Conservation (phyloP, 768 basidiomycete species). For the Agrocybe pediades region DNA sequence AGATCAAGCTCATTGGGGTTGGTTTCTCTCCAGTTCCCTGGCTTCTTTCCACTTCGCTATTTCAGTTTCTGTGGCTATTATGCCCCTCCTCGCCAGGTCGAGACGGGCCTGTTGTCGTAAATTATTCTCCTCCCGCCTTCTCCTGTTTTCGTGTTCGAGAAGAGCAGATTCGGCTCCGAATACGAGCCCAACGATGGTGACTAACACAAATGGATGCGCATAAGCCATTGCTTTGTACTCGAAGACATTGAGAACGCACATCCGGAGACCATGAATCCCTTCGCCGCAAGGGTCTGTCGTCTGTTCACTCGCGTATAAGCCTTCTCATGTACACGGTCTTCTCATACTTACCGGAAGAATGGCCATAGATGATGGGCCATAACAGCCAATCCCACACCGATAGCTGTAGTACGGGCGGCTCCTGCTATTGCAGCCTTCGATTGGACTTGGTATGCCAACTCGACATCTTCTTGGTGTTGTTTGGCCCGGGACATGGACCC, state of each 20-base stretch:
- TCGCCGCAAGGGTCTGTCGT: conserved; percentile 80
- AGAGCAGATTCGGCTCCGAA: conserved; percentile 79
- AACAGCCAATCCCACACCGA: conserved; percentile 62
- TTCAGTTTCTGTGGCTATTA: conserved; percentile 81
- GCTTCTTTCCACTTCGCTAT: conserved; percentile 77
- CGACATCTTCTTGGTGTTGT: conserved; percentile 53
- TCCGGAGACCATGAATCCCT: conserved; percentile 73
- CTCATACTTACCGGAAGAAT: conserved; percentile 55
- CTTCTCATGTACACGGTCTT: neutral
- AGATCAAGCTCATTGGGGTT: conserved; percentile 2
- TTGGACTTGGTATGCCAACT: conserved; percentile 61
- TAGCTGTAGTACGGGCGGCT: conserved; percentile 48
- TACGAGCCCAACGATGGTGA: conserved; percentile 71
- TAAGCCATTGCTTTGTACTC: neutral
- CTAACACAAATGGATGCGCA: conserved; percentile 18
- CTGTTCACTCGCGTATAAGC: conserved; percentile 34
- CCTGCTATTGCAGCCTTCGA: conserved; percentile 59
- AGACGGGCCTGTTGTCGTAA: conserved; percentile 74
- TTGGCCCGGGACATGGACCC: conserved; percentile 39
- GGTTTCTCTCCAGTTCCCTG: conserved; percentile 12
- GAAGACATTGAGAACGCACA: conserved; percentile 46
- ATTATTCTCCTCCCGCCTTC: conserved; percentile 67
- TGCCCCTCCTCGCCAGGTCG: conserved; percentile 72
- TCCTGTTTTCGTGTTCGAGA: conserved; percentile 64
- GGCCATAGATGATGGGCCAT: conserved; percentile 76